phyloP scores from a whole-genome alignment of 75 land plant genomes.

The Cupressus sempervirens region DNA sequence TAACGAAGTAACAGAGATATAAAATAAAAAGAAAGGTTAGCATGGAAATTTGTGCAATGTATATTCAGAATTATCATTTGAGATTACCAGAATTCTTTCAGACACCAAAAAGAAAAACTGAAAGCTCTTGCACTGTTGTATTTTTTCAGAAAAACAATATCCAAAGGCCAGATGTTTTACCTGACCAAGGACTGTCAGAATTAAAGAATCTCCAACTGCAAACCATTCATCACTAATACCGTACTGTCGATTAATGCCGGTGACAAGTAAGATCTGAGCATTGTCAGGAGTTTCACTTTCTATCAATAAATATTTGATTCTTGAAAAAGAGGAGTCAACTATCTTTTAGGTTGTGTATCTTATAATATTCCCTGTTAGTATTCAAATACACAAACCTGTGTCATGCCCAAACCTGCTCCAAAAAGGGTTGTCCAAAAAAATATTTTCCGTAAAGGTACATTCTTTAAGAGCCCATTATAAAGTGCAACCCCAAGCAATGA shows the following conservation, averaged over 20 bases:
- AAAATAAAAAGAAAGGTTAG: background rate
- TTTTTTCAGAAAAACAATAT: background rate
- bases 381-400: conserved; percentile 54
- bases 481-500: conserved; percentile 86
- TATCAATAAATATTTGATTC: conserved; percentile 2
- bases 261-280: conserved; percentile 87
- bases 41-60: background rate
- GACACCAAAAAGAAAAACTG: background rate
- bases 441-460: conserved; percentile 73
- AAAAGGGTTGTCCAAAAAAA: conserved; percentile 76
- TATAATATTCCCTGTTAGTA: background rate
- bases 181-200: conserved; percentile 93
- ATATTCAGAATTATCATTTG: background rate
- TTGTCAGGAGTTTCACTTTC: background rate
- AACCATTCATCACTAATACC: conserved; percentile 99
- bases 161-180: conserved; percentile 26
- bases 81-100: background rate
- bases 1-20: background rate
- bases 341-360: background rate
- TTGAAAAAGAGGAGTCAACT: background rate
- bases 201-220: conserved; percentile 86
- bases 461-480: conserved; percentile 81
- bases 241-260: conserved; percentile 66
- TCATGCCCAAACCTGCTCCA: conserved; percentile 81
- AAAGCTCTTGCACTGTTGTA: background rate